Evolutionary conservation across 257 asterid species (phyloP).

Genomic region (Solanum piurae): DNA sequence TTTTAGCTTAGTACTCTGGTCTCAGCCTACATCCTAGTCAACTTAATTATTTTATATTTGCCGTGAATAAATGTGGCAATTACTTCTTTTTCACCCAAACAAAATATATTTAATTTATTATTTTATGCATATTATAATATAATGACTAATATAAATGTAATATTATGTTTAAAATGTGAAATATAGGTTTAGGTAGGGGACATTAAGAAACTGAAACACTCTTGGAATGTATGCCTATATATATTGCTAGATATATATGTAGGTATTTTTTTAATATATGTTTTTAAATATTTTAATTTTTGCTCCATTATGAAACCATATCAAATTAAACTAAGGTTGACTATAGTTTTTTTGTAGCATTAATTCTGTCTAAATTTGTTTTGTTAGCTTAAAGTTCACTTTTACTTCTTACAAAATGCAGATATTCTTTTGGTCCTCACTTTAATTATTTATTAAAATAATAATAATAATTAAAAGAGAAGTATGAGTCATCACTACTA

Average conservation of each 20-base stretch:
- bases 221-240: slow-evolving; percentile 13
- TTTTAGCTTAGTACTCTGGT: not conserved
- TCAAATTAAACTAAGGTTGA: not conserved
- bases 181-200: slow-evolving; percentile 4
- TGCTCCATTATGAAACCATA: not conserved
- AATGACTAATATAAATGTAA: not conserved
- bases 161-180: not conserved
- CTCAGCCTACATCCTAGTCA: not conserved
- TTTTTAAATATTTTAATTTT: not conserved
- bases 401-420: not conserved
- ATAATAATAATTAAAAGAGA: not conserved
- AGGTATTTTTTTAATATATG: not conserved
- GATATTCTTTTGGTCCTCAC: not conserved
- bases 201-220: slow-evolving; percentile 7
- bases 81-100: not conserved
- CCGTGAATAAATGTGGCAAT: not conserved
- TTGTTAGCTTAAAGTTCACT: slow-evolving; percentile 8
- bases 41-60: not conserved
- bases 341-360: not conserved
- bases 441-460: not conserved
- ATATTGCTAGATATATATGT: not conserved
- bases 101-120: not conserved
- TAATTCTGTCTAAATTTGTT: not conserved
- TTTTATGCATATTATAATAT: not conserved
- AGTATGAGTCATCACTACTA: not conserved